Percentiles rank a stretch among this genome's conserved stretches.
Evolutionary conservation across 176 grass and related monocot genomes (phyloP).

Genomic region (Dendrocalamus sinicus): DNA sequence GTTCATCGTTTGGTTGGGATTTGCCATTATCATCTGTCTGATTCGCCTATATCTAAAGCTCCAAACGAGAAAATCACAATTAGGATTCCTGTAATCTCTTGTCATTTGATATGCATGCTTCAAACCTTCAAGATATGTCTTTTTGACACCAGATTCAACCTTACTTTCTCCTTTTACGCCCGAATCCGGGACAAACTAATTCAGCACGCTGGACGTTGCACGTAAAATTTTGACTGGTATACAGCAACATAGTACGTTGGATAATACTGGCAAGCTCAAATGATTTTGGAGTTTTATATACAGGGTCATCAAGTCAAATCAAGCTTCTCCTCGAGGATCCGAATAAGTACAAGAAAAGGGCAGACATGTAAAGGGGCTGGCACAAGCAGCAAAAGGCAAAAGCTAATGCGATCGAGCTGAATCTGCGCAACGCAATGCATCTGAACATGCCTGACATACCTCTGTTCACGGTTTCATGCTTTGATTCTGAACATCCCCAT

Average conservation of each 20-base stretch:
- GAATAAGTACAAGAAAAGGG: background rate
- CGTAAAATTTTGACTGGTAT: background rate
- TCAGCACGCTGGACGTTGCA: background rate
- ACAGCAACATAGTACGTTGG: background rate
- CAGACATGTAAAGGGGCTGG: background rate
- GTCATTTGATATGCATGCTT: background rate
- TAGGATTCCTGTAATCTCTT: background rate
- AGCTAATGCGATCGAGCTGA: background rate
- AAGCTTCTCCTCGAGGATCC: slow-evolving; percentile 32
- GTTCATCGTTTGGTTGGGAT: no score
- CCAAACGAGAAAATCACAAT: background rate
- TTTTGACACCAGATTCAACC: background rate
- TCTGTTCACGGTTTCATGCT: slow-evolving; percentile 16
- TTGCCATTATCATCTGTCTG: no score
- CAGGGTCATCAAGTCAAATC: slow-evolving; percentile 20
- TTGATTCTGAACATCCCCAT: background rate
- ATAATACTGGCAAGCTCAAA: background rate
- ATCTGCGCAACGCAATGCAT: slow-evolving; percentile 38
- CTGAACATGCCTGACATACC: slow-evolving; percentile 29
- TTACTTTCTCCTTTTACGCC: background rate
- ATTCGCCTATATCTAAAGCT: background rate
- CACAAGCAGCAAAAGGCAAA: background rate
- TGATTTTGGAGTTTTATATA: background rate
- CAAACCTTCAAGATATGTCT: background rate
- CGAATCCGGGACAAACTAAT: background rate